phyloP scores from a whole-genome alignment of 345 rosid species.

The Isatis tinctoria region DNA sequence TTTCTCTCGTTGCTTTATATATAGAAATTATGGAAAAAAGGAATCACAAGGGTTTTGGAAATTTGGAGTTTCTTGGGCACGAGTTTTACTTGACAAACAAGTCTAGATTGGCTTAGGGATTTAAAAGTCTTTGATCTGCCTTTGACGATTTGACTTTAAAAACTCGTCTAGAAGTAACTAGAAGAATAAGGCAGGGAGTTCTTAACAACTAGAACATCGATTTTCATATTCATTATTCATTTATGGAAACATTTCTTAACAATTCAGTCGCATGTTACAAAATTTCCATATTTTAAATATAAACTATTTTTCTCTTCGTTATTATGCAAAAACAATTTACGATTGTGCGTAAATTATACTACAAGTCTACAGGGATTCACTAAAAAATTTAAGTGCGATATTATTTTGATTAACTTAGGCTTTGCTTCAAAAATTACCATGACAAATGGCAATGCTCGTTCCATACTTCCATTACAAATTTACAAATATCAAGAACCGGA shows the following conservation, averaged over 20 bases:
- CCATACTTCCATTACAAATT: too few species aligned
- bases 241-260: conserved; percentile 4
- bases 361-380: too few species aligned
- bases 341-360: too few species aligned
- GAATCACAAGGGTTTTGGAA: background rate
- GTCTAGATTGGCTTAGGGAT: conserved; percentile 1
- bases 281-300: background rate
- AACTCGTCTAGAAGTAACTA: conserved; percentile 7
- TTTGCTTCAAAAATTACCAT: too few species aligned
- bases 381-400: too few species aligned
- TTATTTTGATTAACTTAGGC: too few species aligned
- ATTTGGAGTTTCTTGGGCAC: conserved; percentile 10
- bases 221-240: background rate
- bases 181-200: background rate
- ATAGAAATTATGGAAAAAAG: background rate
- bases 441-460: too few species aligned
- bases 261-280: background rate
- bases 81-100: conserved; percentile 25
- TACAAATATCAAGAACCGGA: background rate
- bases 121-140: conserved; percentile 6
- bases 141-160: conserved; percentile 4
- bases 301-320: background rate
- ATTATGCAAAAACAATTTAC: background rate
- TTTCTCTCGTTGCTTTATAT: background rate
- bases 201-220: background rate